phyloP scores from a whole-genome alignment of 306 rosid genomes.

The Vigna radiata region DNA sequence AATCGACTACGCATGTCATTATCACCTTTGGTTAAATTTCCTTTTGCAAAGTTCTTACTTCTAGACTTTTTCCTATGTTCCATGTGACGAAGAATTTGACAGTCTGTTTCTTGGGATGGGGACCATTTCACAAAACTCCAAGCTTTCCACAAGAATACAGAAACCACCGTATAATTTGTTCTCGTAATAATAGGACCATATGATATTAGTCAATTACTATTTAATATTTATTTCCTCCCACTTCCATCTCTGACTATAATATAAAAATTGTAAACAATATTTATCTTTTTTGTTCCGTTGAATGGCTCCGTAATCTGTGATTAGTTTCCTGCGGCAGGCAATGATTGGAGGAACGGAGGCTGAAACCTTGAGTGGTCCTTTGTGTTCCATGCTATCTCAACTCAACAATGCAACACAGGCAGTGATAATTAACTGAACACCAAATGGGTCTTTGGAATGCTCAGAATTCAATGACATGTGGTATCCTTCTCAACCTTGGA shows the following conservation, averaged over 20 bases:
- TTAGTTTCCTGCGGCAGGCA: constrained; percentile 69
- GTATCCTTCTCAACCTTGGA: constrained; percentile 46
- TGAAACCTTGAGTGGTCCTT: constrained; percentile 56
- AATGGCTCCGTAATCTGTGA: constrained; percentile 55
- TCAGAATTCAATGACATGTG: constrained; percentile 47
- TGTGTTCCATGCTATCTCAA: constrained; percentile 52
- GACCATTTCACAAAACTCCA: constrained; percentile 77
- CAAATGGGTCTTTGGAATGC: constrained; percentile 30
- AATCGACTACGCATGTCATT: constrained; percentile 51
- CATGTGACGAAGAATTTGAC: constrained; percentile 76
- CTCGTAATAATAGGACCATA: constrained; percentile 32
- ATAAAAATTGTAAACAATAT: constrained; percentile 33
- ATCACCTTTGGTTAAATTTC: constrained; percentile 42
- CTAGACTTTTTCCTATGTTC: constrained; percentile 35
- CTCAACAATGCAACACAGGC: constrained; percentile 49
- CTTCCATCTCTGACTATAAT: constrained; percentile 46
- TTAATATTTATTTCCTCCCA: constrained; percentile 39
- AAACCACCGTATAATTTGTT: constrained; percentile 53
- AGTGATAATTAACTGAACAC: constrained; percentile 38
- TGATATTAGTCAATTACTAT: constrained; percentile 46
- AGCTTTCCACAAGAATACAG: constrained; percentile 58
- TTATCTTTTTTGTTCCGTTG: constrained; percentile 27
- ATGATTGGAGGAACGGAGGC: constrained; percentile 66
- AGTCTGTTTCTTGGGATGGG: constrained; percentile 68
- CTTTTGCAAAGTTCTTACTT: constrained; percentile 1